Base-by-base conservation (phyloP, 2,329 filamentous ascomycete genomes). In the Beauveria rudraprayagi region DNA sequence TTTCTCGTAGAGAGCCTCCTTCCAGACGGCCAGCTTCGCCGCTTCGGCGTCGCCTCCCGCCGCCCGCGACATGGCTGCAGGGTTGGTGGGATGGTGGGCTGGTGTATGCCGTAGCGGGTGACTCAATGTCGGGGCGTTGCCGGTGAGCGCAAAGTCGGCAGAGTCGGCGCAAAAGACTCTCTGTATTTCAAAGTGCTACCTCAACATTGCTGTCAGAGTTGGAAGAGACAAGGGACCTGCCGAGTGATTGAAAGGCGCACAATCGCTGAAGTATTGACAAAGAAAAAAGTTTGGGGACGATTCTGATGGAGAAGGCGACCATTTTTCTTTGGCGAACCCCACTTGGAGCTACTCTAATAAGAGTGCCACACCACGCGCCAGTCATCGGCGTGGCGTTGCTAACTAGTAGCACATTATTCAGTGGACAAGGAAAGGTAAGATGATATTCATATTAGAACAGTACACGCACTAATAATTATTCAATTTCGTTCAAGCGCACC, bases 1-100 rank as follows among this genome's bases (percentile, higher is more conserved):
- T 37, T 78, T 77, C 54, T 83, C 78, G 72, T 85, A 86, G 46
- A 86, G 78, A 16, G 78, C 76, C 65, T 82, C 75, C 68, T 85
- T 85, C 69, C 81, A 78, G 61, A 83, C 74, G 44, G 72, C 69
- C 61, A 82, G 68, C 73, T 83, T 83, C 30, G 71, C 72, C 26
- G 67, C 64, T 1, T 72, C 70, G 64, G 70, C 69, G 19, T 75
- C 74, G 62, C 63, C 66, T 47, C 68, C 69, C 11, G 63, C 65
- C 51, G 65, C 61, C 59, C 61, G 55, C 56, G 61, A 62, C 61
- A 62, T 62, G 61, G 24, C 30, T 24, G 24, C 26, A 34, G 40
- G 47, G 47, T 46, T 53, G 48, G 56, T 50, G 46, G 48, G 56
- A 44, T 60, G 56, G 56, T 60, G 37, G 43, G 47, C 56, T 26